Evolutionary conservation across 352 stramenopile species (phyloP).

Genomic region (Globisporangium apiculatum): DNA sequence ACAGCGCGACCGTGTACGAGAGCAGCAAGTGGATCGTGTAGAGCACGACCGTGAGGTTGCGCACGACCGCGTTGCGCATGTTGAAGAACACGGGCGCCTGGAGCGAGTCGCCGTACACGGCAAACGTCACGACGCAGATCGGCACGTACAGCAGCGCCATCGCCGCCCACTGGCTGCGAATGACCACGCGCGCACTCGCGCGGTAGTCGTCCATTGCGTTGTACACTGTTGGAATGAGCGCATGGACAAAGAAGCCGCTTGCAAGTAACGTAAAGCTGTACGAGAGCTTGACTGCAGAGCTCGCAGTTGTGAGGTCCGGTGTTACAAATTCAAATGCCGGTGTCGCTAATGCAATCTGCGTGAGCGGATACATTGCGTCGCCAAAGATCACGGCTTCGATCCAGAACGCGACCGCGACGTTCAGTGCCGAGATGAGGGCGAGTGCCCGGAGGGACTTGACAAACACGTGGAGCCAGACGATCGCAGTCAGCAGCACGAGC

Average conservation of each 20-base stretch:
- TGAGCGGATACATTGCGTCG: conserved; percentile 78
- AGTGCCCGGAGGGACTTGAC: conserved; percentile 53
- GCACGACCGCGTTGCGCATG: conserved; percentile 69
- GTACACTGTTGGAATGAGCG: conserved; percentile 70
- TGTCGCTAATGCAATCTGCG: conserved; percentile 58
- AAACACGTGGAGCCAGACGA: conserved; percentile 63
- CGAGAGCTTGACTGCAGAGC: conserved; percentile 50
- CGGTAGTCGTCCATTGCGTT: conserved; percentile 59
- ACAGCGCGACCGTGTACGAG: conserved; percentile 63
- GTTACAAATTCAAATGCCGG: conserved; percentile 61
- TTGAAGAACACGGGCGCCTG: conserved; percentile 80
- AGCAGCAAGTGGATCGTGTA: conserved; percentile 72
- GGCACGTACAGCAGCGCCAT: conserved; percentile 58
- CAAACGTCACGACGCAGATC: conserved; percentile 71
- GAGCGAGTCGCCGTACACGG: conserved; percentile 67
- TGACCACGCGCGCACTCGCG: conserved; percentile 42
- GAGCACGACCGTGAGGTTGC: conserved; percentile 63
- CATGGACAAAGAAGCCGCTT: conserved; percentile 63
- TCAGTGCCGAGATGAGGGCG: conserved; percentile 53
- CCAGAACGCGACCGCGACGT: conserved; percentile 76
- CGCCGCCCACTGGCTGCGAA: conserved; percentile 39
- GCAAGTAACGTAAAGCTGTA: conserved; percentile 67
- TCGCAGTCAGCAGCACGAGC: conserved; percentile 39
- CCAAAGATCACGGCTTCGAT: conserved; percentile 77
- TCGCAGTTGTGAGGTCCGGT: conserved; percentile 45